A percentile compares a stretch with the other conserved stretches of the same genome.
Conservation (phyloP, 1,284 basidiomycete species). For the Rhodotorula glutinis region DNA sequence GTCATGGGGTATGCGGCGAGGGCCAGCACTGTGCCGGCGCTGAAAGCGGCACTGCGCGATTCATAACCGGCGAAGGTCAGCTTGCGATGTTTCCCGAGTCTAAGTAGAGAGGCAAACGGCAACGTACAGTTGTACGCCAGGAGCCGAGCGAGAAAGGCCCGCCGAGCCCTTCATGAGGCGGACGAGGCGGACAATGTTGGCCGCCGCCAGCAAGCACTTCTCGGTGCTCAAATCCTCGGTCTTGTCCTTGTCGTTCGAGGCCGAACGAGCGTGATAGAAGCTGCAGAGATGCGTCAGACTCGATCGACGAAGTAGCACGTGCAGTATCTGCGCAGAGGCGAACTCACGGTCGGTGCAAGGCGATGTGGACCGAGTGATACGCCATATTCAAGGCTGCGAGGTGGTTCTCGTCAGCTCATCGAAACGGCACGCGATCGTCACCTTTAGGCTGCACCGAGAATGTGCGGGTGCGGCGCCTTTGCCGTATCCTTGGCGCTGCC, state of each 20-base stretch:
- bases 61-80: not conserved
- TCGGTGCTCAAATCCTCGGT: constrained; percentile 26
- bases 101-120: too few species aligned
- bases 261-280: constrained; percentile 31
- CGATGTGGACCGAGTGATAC: constrained; percentile 21
- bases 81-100: too few species aligned
- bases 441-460: constrained; percentile 11
- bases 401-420: not conserved
- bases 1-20: constrained; percentile 23
- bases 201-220: constrained; percentile 29
- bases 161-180: constrained; percentile 24
- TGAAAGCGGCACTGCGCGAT: constrained; percentile 25
- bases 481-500: constrained; percentile 15
- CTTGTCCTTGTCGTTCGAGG: constrained; percentile 9
- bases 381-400: constrained; percentile 5
- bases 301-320: not conserved
- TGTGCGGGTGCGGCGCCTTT: constrained; percentile 33
- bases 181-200: constrained; percentile 34
- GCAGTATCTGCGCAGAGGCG: not conserved
- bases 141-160: constrained; percentile 15
- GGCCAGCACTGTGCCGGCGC: constrained; percentile 31
- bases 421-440: not conserved
- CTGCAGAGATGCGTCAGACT: not conserved
- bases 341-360: constrained; percentile 23
- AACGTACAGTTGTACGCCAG: constrained; percentile 31